phyloP scores from a whole-genome alignment of 805 yeast species.

The Candida bentonensis region DNA sequence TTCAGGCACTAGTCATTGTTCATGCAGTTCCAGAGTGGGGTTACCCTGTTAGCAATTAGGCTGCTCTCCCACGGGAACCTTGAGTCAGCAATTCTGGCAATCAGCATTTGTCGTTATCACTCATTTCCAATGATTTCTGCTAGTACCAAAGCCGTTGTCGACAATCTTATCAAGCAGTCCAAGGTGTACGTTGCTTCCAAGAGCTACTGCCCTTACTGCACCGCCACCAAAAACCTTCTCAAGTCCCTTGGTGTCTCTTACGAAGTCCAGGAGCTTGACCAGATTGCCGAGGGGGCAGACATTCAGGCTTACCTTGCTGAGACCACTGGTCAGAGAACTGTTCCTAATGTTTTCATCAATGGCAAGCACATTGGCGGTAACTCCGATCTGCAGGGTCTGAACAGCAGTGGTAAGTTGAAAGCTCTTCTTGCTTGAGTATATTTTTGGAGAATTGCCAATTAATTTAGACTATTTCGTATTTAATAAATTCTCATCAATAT shows the following conservation, averaged over 20 bases:
- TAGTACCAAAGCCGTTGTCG: slow-evolving; percentile 27
- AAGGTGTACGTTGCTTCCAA: slow-evolving; percentile 75
- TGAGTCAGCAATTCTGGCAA: no score
- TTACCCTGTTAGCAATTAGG: no score
- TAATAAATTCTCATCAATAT: not conserved
- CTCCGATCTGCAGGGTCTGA: slow-evolving; percentile 68
- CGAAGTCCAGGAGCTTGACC: slow-evolving; percentile 21
- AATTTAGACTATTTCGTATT: no score
- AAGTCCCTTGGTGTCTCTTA: slow-evolving; percentile 28
- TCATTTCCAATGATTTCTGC: slow-evolving; percentile 13
- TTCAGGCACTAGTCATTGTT: no score
- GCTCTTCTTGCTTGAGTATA: slow-evolving; percentile 7
- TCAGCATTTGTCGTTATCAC: no score
- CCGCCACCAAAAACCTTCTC: slow-evolving; percentile 33
- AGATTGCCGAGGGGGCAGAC: slow-evolving; percentile 53
- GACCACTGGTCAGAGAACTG: slow-evolving; percentile 82
- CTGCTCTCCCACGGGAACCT: no score
- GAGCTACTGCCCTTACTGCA: slow-evolving; percentile 53
- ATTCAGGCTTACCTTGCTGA: slow-evolving; percentile 67
- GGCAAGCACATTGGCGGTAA: slow-evolving; percentile 95
- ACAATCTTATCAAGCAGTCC: slow-evolving; percentile 47
- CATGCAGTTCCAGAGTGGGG: no score
- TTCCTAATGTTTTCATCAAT: slow-evolving; percentile 80
- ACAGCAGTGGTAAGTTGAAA: slow-evolving; percentile 46
- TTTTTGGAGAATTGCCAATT: not conserved